These are phyloP conservation scores for Casuarina cunninghamiana DNA, from an alignment of 306 rosid genomes.

Conservation along the genomic window DNA sequence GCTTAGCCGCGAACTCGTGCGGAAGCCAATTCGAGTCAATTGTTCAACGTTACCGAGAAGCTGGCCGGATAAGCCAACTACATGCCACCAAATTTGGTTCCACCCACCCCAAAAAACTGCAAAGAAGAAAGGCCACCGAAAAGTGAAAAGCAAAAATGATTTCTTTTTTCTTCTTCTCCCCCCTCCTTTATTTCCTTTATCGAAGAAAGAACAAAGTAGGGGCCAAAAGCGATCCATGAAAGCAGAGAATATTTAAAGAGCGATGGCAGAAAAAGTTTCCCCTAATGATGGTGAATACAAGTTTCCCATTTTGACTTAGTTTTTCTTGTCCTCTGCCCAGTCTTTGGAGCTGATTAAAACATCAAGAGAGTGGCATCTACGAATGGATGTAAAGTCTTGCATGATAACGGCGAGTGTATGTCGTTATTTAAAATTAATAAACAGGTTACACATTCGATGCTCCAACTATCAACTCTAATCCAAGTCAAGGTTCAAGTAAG, in stretches of 20 bases:
- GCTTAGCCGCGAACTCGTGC: background rate
- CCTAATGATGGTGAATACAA: too few species aligned
- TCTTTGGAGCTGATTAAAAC: too few species aligned
- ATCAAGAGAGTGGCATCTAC: background rate
- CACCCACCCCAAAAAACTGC: background rate
- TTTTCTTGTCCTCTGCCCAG: too few species aligned
- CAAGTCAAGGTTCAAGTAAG: too few species aligned
- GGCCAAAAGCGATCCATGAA: background rate
- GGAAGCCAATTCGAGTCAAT: too few species aligned
- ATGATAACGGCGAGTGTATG: too few species aligned
- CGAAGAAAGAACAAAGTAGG: slow-evolving; percentile 8
- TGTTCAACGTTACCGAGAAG: too few species aligned
- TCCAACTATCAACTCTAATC: too few species aligned
- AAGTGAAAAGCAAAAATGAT: background rate
- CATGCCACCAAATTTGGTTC: background rate
- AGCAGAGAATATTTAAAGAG: background rate
- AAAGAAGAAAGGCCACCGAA: slow-evolving; percentile 2
- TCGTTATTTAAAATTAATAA: too few species aligned
- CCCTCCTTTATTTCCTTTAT: background rate
- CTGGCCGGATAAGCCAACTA: background rate
- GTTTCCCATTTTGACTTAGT: too few species aligned
- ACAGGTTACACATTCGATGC: too few species aligned
- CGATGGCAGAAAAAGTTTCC: background rate
- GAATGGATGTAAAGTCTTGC: too few species aligned
- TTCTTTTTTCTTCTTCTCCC: background rate